These are phyloP conservation scores for Trichoderma orchidacearum DNA, from an alignment of 495 filamentous ascomycete species.

Conservation along the genomic window DNA sequence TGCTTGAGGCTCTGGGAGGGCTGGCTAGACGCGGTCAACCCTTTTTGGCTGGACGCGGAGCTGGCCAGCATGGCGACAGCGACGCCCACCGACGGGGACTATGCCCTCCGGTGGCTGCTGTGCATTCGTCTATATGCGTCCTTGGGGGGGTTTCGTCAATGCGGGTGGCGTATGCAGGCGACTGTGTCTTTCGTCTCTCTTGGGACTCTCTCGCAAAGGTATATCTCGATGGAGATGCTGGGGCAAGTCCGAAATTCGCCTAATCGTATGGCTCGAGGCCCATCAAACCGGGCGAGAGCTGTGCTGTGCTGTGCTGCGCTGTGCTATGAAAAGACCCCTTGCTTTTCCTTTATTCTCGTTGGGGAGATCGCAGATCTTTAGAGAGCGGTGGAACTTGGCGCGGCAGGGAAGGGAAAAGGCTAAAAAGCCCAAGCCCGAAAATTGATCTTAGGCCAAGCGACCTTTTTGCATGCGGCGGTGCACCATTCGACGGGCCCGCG, in stretches of 20 bases:
- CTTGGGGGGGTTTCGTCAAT: not conserved
- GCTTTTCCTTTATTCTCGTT: too few relatives aligned
- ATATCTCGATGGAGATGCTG: not conserved
- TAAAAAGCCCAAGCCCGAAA: not conserved
- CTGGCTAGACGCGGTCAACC: constrained; percentile 21
- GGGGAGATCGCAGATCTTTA: not conserved
- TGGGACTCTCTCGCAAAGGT: too few relatives aligned
- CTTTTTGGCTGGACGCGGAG: constrained; percentile 60
- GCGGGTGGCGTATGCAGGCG: too few relatives aligned
- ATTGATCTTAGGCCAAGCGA: not conserved
- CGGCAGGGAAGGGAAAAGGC: not conserved
- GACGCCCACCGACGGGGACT: constrained; percentile 30
- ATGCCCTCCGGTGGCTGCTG: constrained; percentile 6
- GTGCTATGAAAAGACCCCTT: too few relatives aligned
- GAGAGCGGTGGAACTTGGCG: not conserved
- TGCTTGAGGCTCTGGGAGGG: constrained; percentile 22
- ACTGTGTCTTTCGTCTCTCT: too few relatives aligned
- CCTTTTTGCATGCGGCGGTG: not conserved
- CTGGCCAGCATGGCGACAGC: constrained; percentile 42
- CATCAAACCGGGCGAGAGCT: not conserved
- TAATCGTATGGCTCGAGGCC: not conserved
- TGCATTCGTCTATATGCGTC: constrained; percentile 2
- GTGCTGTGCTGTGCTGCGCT: too few relatives aligned
- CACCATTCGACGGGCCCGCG: not conserved
- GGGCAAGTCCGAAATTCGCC: not conserved